phyloP scores from a whole-genome alignment of 2,329 filamentous ascomycete genomes.

The Pseudopyrenochaeta lycopersici region DNA sequence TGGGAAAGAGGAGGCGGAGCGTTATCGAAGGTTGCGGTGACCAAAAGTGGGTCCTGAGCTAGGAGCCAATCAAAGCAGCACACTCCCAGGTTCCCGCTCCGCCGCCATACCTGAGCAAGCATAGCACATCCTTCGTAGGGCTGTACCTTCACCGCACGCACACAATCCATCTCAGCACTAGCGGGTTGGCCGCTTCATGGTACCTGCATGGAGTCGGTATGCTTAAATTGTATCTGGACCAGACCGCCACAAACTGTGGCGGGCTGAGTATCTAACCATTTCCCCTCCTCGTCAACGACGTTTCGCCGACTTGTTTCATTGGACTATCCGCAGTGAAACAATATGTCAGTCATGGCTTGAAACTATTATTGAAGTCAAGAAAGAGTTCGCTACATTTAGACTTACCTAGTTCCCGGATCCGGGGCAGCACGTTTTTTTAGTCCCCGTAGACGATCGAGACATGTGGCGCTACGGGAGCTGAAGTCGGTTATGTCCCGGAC shows the following conservation, averaged over 20 bases:
- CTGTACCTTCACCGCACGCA: neutral
- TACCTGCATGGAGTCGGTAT: conserved; percentile 1
- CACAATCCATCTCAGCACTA: neutral
- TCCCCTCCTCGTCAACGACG: neutral
- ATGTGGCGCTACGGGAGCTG: neutral
- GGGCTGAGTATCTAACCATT: neutral
- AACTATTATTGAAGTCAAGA: neutral
- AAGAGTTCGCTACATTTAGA: neutral
- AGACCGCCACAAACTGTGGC: neutral
- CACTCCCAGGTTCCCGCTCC: neutral
- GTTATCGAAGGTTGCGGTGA: neutral
- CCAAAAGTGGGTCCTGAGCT: neutral
- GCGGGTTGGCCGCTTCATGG: neutral
- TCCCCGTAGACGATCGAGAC: neutral
- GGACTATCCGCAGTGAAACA: neutral
- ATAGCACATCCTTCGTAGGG: neutral
- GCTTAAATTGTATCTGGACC: neutral
- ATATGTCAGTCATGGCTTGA: neutral
- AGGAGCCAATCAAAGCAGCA: neutral
- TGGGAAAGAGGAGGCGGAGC: neutral
- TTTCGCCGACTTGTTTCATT: neutral
- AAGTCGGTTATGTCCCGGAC: too few species aligned
- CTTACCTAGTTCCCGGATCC: neutral
- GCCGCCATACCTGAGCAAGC: neutral
- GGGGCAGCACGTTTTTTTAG: neutral